A percentile compares a stretch with the other conserved stretches of the same genome.
Evolutionary conservation across 108 stramenopile species (phyloP).

Genomic region (Mayamaea pseudoterrestris): DNA sequence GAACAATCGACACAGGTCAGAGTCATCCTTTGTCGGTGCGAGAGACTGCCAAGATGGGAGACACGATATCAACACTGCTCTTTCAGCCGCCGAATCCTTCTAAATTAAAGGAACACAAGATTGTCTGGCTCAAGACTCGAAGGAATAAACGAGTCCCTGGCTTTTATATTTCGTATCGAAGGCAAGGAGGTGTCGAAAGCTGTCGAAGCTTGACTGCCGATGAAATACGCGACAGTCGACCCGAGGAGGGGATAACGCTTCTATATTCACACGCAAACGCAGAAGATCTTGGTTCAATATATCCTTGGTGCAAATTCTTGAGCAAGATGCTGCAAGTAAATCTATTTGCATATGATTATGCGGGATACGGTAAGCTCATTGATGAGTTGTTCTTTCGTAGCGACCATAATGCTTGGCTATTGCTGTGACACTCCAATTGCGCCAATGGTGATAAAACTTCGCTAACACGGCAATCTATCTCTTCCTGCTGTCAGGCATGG

Average conservation of each 20-base stretch:
- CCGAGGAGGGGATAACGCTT: slow-evolving; percentile 54
- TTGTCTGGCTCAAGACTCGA: slow-evolving; percentile 77
- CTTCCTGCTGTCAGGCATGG: too few relatives aligned
- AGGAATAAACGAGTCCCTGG: slow-evolving; percentile 65
- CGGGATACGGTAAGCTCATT: slow-evolving; percentile 86
- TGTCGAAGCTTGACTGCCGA: slow-evolving; percentile 23
- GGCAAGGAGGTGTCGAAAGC: slow-evolving; percentile 24
- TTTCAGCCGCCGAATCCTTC: slow-evolving; percentile 85
- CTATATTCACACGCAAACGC: slow-evolving; percentile 91
- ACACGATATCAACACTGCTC: slow-evolving; percentile 73
- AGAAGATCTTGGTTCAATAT: slow-evolving; percentile 88
- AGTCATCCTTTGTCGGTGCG: too few relatives aligned
- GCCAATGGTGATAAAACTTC: too few relatives aligned
- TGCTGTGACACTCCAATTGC: too few relatives aligned
- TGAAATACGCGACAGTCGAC: slow-evolving; percentile 23
- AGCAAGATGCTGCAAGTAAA: slow-evolving; percentile 88
- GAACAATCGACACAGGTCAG: too few relatives aligned
- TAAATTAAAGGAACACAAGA: slow-evolving; percentile 82
- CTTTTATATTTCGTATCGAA: slow-evolving; percentile 66
- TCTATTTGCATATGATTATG: slow-evolving; percentile 97
- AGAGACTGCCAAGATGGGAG: slow-evolving; percentile 80
- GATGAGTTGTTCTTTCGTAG: slow-evolving; percentile 2
- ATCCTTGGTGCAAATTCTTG: slow-evolving; percentile 85
- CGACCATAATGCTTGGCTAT: background rate
- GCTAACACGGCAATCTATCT: too few relatives aligned